Conservation (phyloP, 2,329 filamentous ascomycete species). For the Sphaceloma murrayae region DNA sequence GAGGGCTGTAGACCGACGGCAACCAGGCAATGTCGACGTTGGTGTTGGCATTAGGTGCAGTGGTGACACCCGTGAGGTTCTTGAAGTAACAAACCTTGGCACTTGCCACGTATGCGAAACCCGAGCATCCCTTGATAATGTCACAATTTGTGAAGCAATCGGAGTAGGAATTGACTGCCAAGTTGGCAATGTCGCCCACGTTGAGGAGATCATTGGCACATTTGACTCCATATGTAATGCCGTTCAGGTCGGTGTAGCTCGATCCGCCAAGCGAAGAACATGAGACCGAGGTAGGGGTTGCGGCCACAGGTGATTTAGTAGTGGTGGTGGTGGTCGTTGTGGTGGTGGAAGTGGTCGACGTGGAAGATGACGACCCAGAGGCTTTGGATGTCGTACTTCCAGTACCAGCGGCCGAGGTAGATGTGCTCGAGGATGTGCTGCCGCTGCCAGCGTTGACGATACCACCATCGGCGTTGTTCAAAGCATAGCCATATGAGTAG, state of each 20-base stretch:
- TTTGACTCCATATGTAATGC: constrained; percentile 13
- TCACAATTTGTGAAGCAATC: constrained; percentile 19
- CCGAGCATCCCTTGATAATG: constrained; percentile 14
- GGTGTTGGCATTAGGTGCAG: constrained; percentile 17
- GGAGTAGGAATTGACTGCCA: constrained; percentile 17
- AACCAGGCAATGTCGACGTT: constrained; percentile 18
- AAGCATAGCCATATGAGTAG: constrained; percentile 18
- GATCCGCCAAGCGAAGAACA: constrained; percentile 17
- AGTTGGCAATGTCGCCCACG: constrained; percentile 17
- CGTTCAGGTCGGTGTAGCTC: constrained; percentile 15
- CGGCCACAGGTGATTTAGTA: constrained; percentile 9
- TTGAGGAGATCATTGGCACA: constrained; percentile 19
- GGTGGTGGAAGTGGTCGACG: not conserved
- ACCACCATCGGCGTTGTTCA: constrained; percentile 18
- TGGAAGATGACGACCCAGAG: constrained; percentile 7
- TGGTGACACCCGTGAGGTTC: constrained; percentile 17
- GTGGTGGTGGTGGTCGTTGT: constrained; percentile 13
- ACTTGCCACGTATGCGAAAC: constrained; percentile 17
- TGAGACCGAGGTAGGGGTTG: constrained; percentile 4
- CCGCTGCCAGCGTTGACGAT: constrained; percentile 11
- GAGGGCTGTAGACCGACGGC: constrained; percentile 15
- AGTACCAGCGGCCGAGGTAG: constrained; percentile 2
- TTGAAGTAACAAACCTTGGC: constrained; percentile 19
- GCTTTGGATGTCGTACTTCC: not conserved
- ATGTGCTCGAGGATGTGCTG: not conserved